Evolutionary conservation across 2,329 filamentous ascomycete genomes (phyloP), one percentile per base, ranked within the genome.

Genomic region (Talaromyces sp.): DNA sequence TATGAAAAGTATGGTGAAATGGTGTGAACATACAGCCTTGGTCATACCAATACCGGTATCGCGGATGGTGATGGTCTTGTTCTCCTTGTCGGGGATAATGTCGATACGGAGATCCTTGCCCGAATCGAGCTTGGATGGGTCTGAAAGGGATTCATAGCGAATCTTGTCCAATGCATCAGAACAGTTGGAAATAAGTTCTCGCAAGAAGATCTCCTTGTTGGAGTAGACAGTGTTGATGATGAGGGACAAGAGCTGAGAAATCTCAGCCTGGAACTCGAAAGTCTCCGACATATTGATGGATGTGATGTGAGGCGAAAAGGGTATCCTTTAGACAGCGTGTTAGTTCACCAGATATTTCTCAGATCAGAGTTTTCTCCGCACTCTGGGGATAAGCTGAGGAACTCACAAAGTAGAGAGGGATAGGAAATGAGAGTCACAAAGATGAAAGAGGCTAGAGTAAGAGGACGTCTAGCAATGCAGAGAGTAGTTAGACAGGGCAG

Each of bases 151-250:
- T 87, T 97, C 92, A 88, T 99, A 99, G 82, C 95, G 90, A 82
- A 99, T 96, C 91, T 99, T 99, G 90, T 99, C 95, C 75, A 99
- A 88, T 68, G 95, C 95, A 90, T 99, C 95, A 77, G 94, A 98
- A 79, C 90, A 90, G 85, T 99, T 99, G 84, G 95, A 98, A 78
- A 99, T 92, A 75, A 99, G 81, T 85, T 99, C 95, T 90, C 95
- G 87, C 76, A 99, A 85, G 90, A 99, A 99, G 81, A 99, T 98
- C 85, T 98, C 95, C 88, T 99, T 99, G 90, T 99, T 99, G 75
- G 93, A 97, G 88, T 98, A 99, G 85, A 99, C 95, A 72, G 95
- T 98, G 91, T 99, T 99, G 88, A 99, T 99, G 84, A 99, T 99
- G 81, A 99, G 91, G 74, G 90, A 93, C 80, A 99, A 91, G 72